Evolutionary conservation across 352 stramenopile genomes (phyloP).

Genomic region (Phytopythium vexans): DNA sequence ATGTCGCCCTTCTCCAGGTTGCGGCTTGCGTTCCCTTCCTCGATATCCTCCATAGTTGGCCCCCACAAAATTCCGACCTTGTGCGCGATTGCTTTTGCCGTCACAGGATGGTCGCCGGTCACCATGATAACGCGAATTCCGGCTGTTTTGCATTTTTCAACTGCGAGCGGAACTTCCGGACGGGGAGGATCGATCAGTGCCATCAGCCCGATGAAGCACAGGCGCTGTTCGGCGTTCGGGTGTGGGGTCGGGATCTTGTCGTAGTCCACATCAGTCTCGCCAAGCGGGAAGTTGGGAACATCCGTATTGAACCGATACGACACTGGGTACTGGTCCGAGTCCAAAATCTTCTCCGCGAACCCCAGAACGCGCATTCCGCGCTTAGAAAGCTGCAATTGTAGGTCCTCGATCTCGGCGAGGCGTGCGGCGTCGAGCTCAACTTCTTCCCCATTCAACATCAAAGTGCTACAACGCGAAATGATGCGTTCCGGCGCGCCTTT

Average conservation of each 20-base stretch:
- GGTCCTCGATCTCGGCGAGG: slow-evolving; percentile 57
- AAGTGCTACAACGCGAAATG: slow-evolving; percentile 85
- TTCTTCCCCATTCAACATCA: slow-evolving; percentile 61
- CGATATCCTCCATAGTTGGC: slow-evolving; percentile 70
- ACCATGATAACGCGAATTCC: slow-evolving; percentile 95
- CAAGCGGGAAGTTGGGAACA: slow-evolving; percentile 81
- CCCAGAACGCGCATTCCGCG: slow-evolving; percentile 62
- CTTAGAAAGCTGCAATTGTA: slow-evolving; percentile 54
- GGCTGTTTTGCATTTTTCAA: slow-evolving; percentile 90
- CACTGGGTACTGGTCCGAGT: slow-evolving; percentile 28
- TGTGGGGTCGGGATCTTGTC: slow-evolving; percentile 36
- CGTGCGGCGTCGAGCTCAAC: slow-evolving; percentile 81
- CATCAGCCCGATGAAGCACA: slow-evolving; percentile 94
- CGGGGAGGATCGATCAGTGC: slow-evolving; percentile 95
- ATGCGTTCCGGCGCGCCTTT: slow-evolving; percentile 97
- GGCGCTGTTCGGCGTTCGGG: slow-evolving; percentile 67
- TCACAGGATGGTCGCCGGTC: slow-evolving; percentile 92
- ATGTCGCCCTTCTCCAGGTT: slow-evolving; percentile 41
- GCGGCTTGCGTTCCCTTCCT: slow-evolving; percentile 54
- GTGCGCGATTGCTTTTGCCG: slow-evolving; percentile 92
- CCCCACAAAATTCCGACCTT: slow-evolving; percentile 90
- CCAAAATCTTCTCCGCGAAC: slow-evolving; percentile 53
- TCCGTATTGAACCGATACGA: slow-evolving; percentile 77
- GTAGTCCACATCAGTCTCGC: slow-evolving; percentile 54
- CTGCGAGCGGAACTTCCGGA: slow-evolving; percentile 79